Percentiles rank a stretch among this genome's conserved stretches.
phyloP scores from a whole-genome alignment of 164 flowering plant genomes.

The Macadamia tetraphylla region DNA sequence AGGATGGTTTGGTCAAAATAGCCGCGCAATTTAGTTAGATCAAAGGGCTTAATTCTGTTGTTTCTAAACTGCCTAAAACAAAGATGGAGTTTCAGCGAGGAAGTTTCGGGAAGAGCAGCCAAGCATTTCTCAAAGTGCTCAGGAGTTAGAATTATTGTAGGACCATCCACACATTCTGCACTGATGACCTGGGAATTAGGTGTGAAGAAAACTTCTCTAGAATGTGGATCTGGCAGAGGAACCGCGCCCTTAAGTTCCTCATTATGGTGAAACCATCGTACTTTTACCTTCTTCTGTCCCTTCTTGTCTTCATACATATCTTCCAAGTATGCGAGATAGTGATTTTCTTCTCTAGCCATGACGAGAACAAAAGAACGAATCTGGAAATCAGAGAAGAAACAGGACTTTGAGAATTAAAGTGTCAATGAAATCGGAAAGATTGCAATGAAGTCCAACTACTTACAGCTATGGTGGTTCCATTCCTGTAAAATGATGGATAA shows the following conservation, averaged over 20 bases:
- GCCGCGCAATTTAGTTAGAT: slow-evolving; percentile 72
- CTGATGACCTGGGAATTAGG: slow-evolving; percentile 86
- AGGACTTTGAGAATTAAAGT: not conserved
- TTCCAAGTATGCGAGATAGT: slow-evolving; percentile 84
- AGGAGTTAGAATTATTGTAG: slow-evolving; percentile 74
- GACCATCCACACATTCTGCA: slow-evolving; percentile 96
- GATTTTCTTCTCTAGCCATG: slow-evolving; percentile 82
- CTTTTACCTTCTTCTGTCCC: slow-evolving; percentile 87
- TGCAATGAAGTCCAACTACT: slow-evolving; percentile 17
- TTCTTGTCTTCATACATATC: slow-evolving; percentile 96
- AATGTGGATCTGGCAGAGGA: slow-evolving; percentile 51
- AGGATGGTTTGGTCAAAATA: slow-evolving; percentile 72
- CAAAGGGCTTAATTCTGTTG: slow-evolving; percentile 69
- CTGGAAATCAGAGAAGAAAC: slow-evolving; percentile 37
- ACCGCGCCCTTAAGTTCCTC: slow-evolving; percentile 69
- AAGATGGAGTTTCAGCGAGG: slow-evolving; percentile 45
- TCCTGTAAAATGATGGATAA: slow-evolving; percentile 73
- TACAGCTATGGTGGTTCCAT: slow-evolving; percentile 71
- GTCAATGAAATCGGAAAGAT: not conserved
- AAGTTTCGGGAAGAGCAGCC: slow-evolving; percentile 38
- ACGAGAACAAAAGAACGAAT: slow-evolving; percentile 85
- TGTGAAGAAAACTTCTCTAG: slow-evolving; percentile 91
- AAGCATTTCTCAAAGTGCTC: slow-evolving; percentile 75
- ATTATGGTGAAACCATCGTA: slow-evolving; percentile 92
- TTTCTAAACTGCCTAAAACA: slow-evolving; percentile 72